A percentile compares a stretch with the other conserved stretches of the same genome.
These are phyloP conservation scores for Hemileccinum impolitum DNA, from an alignment of 768 basidiomycete genomes.

Conservation along the genomic window DNA sequence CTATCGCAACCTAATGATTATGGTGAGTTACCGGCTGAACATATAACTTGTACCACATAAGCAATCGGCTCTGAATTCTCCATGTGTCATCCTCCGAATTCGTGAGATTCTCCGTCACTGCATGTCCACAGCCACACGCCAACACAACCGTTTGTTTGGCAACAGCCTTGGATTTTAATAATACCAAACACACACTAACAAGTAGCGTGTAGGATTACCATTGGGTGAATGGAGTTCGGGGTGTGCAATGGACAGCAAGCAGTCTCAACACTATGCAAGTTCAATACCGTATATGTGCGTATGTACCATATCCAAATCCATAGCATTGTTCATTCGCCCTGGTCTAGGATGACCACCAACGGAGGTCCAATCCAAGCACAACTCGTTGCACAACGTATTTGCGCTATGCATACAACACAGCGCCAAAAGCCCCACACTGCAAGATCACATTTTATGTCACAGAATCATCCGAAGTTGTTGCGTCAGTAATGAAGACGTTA, in stretches of 20 bases:
- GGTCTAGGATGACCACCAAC: not conserved
- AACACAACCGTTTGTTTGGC: conserved; percentile 9
- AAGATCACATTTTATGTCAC: conserved; percentile 13
- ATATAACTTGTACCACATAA: no score
- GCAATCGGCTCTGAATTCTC: no score
- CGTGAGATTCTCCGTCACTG: no score
- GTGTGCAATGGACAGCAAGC: not conserved
- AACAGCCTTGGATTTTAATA: conserved; percentile 11
- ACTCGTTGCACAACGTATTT: not conserved
- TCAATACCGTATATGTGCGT: conserved; percentile 1
- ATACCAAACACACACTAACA: conserved; percentile 9
- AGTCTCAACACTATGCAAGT: not conserved
- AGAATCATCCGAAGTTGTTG: not conserved
- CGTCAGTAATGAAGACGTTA: conserved; percentile 43
- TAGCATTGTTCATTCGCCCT: conserved; percentile 13
- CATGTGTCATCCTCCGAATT: no score
- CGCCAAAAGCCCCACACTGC: not conserved
- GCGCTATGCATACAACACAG: conserved; percentile 5
- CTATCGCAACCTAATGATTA: no score
- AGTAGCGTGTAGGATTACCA: not conserved
- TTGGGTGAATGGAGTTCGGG: no score
- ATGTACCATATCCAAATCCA: conserved; percentile 20
- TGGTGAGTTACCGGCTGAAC: no score
- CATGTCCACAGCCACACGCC: not conserved
- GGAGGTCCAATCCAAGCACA: not conserved